Conservation (phyloP, 2,329 filamentous ascomycete species). For the Sporothrix phasma region DNA sequence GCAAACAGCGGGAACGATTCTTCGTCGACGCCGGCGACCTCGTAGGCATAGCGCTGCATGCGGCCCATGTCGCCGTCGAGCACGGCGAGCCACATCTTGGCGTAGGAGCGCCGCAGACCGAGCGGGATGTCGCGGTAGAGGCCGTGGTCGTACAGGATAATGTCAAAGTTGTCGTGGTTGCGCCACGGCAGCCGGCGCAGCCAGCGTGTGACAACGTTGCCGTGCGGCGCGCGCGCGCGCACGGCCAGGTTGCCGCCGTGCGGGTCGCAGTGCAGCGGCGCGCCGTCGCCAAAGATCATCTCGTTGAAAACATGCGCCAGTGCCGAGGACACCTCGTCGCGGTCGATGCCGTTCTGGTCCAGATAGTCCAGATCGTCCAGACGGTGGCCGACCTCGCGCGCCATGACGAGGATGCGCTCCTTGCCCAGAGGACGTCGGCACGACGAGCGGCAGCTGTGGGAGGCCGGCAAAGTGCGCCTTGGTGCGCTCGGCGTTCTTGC, state of each 20-base stretch:
- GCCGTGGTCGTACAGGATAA: conserved; percentile 94
- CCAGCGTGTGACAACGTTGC: not conserved
- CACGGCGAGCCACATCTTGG: conserved; percentile 94
- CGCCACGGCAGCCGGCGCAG: conserved; percentile 26
- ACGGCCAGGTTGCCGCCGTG: conserved; percentile 95
- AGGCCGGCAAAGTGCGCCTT: conserved; percentile 65
- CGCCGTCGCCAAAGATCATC: conserved; percentile 91
- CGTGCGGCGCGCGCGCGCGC: conserved; percentile 25
- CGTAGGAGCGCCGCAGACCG: conserved; percentile 71
- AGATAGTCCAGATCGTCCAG: conserved; percentile 84
- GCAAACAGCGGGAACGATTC: conserved; percentile 92
- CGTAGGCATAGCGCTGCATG: conserved; percentile 82
- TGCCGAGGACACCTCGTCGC: conserved; percentile 89
- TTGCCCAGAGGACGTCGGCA: conserved; percentile 86
- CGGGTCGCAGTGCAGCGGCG: conserved; percentile 90
- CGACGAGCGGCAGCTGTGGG: conserved; percentile 68
- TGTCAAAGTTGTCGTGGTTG: conserved; percentile 66
- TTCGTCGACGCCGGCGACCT: conserved; percentile 81
- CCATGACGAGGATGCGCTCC: conserved; percentile 88
- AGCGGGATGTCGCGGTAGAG: conserved; percentile 87
- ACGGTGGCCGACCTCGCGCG: conserved; percentile 74
- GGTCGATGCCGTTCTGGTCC: conserved; percentile 76
- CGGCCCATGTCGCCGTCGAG: conserved; percentile 74
- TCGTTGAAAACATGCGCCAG: conserved; percentile 94
- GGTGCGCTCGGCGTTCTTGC: conserved; percentile 69